Base-by-base conservation (phyloP, 2,329 filamentous ascomycete genomes). In the Aspergillus transmontanensis region DNA sequence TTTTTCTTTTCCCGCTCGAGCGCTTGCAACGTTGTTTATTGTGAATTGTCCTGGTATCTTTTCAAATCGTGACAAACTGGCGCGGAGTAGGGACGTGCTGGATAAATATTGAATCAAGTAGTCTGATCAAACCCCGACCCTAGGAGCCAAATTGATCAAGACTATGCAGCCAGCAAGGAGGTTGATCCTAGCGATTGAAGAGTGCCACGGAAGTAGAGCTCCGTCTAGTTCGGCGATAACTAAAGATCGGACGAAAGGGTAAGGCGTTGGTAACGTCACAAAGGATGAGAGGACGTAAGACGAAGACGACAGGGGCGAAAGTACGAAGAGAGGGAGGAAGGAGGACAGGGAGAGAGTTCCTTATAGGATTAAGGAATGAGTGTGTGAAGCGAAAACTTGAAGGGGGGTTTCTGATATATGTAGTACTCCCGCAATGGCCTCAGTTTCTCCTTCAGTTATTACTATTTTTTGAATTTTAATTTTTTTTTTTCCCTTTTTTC, bases 351-450 rank as follows among this genome's bases (percentile, higher is more conserved):
- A 34, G 65, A 68, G 64, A 36, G 34, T 36, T 36, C 34, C 56
- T 64, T 62, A 64, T 63, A 57, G 63, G 53, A 59, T 66, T 60
- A 61, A 64, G 63, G 66, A 64, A 68, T 67, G 66, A 61, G 59
- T 64, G 61, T 43, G 69, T 69, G 68, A 72, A 69, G 65, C 62
- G 59, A 68, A 66, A 68, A 63, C 54, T 66, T 61, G 68, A 70
- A 72, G 71, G 73, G 70, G 72, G 67, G 63, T 61, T 68, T 69
- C 74, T 67, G 66, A 73, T 73, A 76, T 77, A 76, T 76, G 76
- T 69, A 68, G 55, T 54, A 58, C 57, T 32, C 34, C 46, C 21
- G 16, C 23, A 32, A 23, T n/a, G 30, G 32, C 30, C 32, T 55
- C 48, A 51, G 16, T 21, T 34, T 21, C 21, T 39, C 51, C 30